phyloP scores from a whole-genome alignment of 1,284 basidiomycete species.

The Tilletia walkeri region DNA sequence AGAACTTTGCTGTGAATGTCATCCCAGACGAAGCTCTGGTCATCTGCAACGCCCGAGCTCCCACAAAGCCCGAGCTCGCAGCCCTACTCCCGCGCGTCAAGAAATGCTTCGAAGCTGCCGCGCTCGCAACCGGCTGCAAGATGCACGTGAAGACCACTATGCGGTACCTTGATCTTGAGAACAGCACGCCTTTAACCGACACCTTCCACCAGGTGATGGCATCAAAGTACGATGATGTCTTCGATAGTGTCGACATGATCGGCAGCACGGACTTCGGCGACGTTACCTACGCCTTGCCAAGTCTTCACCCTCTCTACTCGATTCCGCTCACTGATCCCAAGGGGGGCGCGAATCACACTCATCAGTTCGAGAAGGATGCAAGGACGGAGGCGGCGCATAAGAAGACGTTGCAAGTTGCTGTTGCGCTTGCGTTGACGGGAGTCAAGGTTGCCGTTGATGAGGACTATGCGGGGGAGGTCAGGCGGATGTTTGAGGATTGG shows the following conservation, averaged over 20 bases:
- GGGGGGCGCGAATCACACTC: conserved; percentile 54
- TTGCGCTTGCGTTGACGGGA: conserved; percentile 53
- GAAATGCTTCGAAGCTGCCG: conserved; percentile 71
- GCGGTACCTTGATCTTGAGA: conserved; percentile 53
- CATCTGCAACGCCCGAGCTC: conserved; percentile 68
- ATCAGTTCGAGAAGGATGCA: conserved; percentile 42
- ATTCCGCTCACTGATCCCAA: conserved; percentile 46
- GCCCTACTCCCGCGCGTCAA: conserved; percentile 62
- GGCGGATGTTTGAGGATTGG: conserved; percentile 34
- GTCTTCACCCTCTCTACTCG: conserved; percentile 52
- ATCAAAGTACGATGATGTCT: conserved; percentile 25
- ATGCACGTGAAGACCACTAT: conserved; percentile 59
- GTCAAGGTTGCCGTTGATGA: conserved; percentile 54
- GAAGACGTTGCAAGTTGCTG: conserved; percentile 53
- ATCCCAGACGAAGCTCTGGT: conserved; percentile 76
- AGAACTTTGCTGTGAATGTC: conserved; percentile 58
- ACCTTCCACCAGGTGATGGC: conserved; percentile 54
- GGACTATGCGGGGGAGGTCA: conserved; percentile 47
- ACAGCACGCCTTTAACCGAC: conserved; percentile 31
- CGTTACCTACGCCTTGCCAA: conserved; percentile 55
- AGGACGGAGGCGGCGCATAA: conserved; percentile 44
- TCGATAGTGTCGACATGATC: conserved; percentile 18
- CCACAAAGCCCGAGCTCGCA: conserved; percentile 63
- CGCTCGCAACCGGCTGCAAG: conserved; percentile 68
- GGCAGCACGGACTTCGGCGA: conserved; percentile 56